Conservation (phyloP, 1,139 yeast genomes). For the Diutina sp. region DNA sequence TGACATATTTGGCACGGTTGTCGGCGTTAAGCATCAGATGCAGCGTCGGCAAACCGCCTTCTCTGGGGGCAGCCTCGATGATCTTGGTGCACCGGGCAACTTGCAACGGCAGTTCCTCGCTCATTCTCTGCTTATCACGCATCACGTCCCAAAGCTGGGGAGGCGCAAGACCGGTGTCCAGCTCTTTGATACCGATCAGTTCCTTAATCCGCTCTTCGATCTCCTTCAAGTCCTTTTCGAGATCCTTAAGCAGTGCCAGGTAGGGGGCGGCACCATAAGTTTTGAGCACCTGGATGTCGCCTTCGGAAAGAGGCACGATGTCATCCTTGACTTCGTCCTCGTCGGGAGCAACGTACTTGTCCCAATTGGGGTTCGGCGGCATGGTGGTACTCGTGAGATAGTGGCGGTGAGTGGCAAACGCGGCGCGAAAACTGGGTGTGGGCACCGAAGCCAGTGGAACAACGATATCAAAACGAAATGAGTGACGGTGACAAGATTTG, state of each 20-base stretch:
- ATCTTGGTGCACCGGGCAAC: constrained; percentile 98
- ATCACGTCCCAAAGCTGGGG: constrained; percentile 96
- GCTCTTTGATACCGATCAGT: constrained; percentile 84
- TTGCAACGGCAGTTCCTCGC: constrained; percentile 90
- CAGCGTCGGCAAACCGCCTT: constrained; percentile 11
- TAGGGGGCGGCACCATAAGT: constrained; percentile 98
- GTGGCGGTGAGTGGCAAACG: neutral
- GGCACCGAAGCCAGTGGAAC: neutral
- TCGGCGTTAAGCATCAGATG: constrained; percentile 42
- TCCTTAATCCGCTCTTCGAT: constrained; percentile 83
- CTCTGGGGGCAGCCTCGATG: constrained; percentile 45
- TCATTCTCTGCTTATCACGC: constrained; percentile 91
- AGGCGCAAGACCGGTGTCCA: constrained; percentile 92
- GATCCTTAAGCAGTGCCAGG: constrained; percentile 62
- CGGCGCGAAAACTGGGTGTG: neutral
- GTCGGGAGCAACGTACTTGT: constrained; percentile 84
- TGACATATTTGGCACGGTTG: constrained; percentile 82
- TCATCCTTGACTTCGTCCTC: constrained; percentile 51
- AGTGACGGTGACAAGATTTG: too few relatives aligned
- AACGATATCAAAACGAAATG: too few relatives aligned
- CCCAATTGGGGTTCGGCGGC: constrained; percentile 96
- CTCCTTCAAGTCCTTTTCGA: constrained; percentile 75
- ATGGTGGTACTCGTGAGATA: constrained; percentile 14
- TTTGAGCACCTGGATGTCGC: constrained; percentile 92
- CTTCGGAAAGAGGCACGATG: constrained; percentile 81